Evolutionary conservation across 768 basidiomycete genomes (phyloP).

Genomic region (Boletus barrowsii): DNA sequence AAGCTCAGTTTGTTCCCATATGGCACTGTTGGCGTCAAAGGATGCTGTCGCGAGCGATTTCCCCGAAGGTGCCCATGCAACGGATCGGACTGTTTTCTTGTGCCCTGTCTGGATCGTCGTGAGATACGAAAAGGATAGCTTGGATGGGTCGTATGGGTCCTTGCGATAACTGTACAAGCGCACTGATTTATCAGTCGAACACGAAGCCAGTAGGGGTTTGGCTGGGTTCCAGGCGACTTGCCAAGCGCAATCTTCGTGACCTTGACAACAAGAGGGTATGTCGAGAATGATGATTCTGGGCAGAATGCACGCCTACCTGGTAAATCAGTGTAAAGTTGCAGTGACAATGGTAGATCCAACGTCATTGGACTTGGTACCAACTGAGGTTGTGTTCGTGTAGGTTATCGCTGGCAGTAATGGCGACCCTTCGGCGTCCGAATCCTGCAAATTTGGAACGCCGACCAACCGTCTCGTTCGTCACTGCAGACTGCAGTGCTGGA

Average conservation of each 20-base stretch:
- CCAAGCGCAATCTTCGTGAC: slow-evolving; percentile 87
- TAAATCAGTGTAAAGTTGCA: slow-evolving; percentile 1
- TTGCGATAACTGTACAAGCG: slow-evolving; percentile 70
- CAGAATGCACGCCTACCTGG: slow-evolving; percentile 4
- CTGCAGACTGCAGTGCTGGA: no score
- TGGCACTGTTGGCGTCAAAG: slow-evolving; percentile 88
- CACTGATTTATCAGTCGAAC: slow-evolving; percentile 92
- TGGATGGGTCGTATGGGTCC: slow-evolving; percentile 23
- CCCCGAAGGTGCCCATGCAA: slow-evolving; percentile 60
- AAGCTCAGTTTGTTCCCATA: slow-evolving; percentile 75
- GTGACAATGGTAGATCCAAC: slow-evolving; percentile 14
- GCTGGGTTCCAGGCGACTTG: slow-evolving; percentile 84
- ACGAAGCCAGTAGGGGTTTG: slow-evolving; percentile 82
- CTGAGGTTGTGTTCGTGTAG: no score
- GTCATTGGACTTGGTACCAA: slow-evolving; percentile 9
- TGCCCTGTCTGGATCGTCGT: slow-evolving; percentile 81
- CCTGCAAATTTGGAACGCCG: no score
- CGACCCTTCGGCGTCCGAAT: no score
- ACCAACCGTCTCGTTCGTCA: no score
- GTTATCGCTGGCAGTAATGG: no score
- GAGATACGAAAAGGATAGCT: slow-evolving; percentile 42
- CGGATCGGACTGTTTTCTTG: slow-evolving; percentile 76
- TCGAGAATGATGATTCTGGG: no score
- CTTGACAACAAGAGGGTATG: slow-evolving; percentile 28
- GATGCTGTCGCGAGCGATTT: slow-evolving; percentile 85